These are phyloP conservation scores for Wickerhamiella azyma DNA, from an alignment of 805 yeast species.

Conservation along the genomic window DNA sequence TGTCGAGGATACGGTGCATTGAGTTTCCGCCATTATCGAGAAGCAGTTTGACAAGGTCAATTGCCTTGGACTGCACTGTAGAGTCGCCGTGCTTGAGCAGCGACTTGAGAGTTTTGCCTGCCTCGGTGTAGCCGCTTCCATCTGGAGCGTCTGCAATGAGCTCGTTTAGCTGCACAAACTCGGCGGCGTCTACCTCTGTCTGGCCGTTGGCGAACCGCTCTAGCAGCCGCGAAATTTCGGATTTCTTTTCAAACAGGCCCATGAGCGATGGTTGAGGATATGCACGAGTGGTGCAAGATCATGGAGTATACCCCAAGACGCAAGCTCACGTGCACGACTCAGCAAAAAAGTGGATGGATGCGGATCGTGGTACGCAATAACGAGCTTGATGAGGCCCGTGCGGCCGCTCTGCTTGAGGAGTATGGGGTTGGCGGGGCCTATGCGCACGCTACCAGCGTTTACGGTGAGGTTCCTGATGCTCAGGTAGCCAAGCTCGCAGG, in stretches of 20 bases:
- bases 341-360: not conserved
- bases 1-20: slow-evolving; percentile 1
- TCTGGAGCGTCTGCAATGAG: not conserved
- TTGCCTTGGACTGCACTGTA: not conserved
- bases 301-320: no score
- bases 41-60: slow-evolving; percentile 1
- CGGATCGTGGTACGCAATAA: slow-evolving; percentile 5
- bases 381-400: not conserved
- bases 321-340: not conserved
- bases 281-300: no score
- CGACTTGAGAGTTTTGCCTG: slow-evolving; percentile 3
- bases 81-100: slow-evolving; percentile 1
- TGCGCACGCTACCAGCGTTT: not conserved
- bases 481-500: not conserved
- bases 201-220: slow-evolving; percentile 3
- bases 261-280: no score
- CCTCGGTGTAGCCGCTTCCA: not conserved
- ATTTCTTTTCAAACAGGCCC: slow-evolving; percentile 1
- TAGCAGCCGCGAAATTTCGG: slow-evolving; percentile 4
- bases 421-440: not conserved
- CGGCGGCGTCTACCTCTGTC: slow-evolving; percentile 1
- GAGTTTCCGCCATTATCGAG: slow-evolving; percentile 5
- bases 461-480: not conserved
- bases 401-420: not conserved
- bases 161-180: slow-evolving; percentile 6